Base-by-base conservation (phyloP, 1,139 yeast species). In the Yamadazyma songkhlaensis region DNA sequence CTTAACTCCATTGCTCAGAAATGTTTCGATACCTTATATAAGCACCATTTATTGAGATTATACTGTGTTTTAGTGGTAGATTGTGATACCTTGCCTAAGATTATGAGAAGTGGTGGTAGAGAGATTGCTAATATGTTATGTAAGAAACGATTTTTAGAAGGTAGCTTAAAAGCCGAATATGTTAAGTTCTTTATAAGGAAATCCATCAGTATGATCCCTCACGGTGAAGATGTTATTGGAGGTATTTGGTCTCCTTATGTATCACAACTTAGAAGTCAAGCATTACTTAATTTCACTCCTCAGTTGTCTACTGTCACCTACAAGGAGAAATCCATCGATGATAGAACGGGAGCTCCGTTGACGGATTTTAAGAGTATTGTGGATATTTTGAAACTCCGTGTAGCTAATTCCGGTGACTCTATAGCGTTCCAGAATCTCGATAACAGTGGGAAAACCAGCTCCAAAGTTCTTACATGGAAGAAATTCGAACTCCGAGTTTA, bases 71-170 rank as follows among this genome's bases (percentile, higher is more conserved):
- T 88, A 43, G 82, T 90, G 3, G 85, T 92, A 2, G 84, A 89
- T 27, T 82, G 88, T 26, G 89, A 87, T 44, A 73, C 90, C 0
- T 68, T 94, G 26, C 97, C 98, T 2, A 77, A 96, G 53, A 84
- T 87, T 20, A 71, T 81, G 56, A 68, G 94, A 51, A 81, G 88
- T 59, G 96, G 96, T 6, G 81, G 95, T 9, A 71, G 84, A 24
- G 98, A 94, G 52, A 85, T 92, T 48, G 97, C 98, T 2, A 92
- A 90, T 49, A 87, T 90, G 81, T 72, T 94, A 35, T 90, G 96
- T 49, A 88, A 90, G 46, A 80, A 86, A 50, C 74, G 79, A 47
- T 89, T 89, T 53, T 71, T 83, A 34, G 84, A 81, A 47, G 97
- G 97, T 2, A 69, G 77, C 9, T 64, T 92, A 25, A 74, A 79